These are phyloP conservation scores for Mycena rosella DNA, from an alignment of 768 basidiomycete species.

Conservation along the genomic window DNA sequence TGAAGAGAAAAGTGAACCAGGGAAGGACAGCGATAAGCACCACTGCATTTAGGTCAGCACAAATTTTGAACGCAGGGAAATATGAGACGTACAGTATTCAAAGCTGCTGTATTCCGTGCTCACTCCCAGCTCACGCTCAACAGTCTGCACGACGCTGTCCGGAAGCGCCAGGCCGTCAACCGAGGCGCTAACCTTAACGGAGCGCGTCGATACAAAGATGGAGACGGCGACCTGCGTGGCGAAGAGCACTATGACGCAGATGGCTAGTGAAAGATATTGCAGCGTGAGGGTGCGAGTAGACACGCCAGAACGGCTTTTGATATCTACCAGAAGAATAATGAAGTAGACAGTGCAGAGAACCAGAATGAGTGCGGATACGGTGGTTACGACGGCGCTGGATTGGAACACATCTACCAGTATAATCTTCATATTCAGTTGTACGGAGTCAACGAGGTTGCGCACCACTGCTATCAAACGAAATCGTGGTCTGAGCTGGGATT, in stretches of 20 bases:
- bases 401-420: conserved; percentile 53
- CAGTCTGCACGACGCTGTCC: conserved; percentile 48
- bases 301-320: conserved; percentile 37
- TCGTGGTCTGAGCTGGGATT: conserved; percentile 47
- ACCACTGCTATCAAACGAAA: conserved; percentile 56
- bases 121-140: conserved; percentile 52
- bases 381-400: conserved; percentile 52
- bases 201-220: conserved; percentile 57
- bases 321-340: conserved; percentile 40
- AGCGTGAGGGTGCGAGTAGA: conserved; percentile 45
- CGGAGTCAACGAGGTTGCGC: too few relatives aligned
- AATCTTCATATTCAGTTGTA: too few relatives aligned
- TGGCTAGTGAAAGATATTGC: conserved; percentile 53
- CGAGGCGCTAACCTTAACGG: conserved; percentile 58
- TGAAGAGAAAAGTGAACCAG: conserved; percentile 63
- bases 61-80: neutral
- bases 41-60: conserved; percentile 49
- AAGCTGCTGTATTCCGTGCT: conserved; percentile 59
- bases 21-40: conserved; percentile 62
- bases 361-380: conserved; percentile 50
- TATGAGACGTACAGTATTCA: conserved; percentile 63
- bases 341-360: conserved; percentile 46
- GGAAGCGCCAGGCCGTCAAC: conserved; percentile 54
- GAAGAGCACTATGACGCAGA: conserved; percentile 62
- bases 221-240: conserved; percentile 61